These are phyloP conservation scores for Fagopyrum esculentum DNA, from an alignment of 148 eudicot genomes.

Conservation along the genomic window DNA sequence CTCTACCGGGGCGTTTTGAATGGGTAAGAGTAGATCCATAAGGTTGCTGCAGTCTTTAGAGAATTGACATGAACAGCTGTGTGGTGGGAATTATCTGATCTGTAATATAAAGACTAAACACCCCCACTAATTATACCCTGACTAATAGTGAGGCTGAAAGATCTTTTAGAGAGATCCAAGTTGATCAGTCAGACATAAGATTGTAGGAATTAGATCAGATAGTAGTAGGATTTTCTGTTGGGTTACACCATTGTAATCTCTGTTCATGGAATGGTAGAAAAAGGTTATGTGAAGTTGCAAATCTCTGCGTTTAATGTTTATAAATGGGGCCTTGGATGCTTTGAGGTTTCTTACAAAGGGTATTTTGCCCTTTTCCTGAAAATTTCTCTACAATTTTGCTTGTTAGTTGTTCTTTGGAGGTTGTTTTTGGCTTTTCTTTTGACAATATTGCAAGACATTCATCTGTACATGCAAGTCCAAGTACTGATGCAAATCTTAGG, in stretches of 20 bases:
- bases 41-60: slow-evolving; percentile 11
- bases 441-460: not conserved
- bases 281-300: slow-evolving; percentile 9
- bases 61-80: slow-evolving; percentile 7
- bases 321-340: not conserved
- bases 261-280: slow-evolving; percentile 1
- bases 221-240: slow-evolving; percentile 11
- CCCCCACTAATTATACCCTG: slow-evolving; percentile 17
- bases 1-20: slow-evolving; percentile 75
- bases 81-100: slow-evolving; percentile 11
- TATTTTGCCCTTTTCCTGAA: not conserved
- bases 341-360: not conserved
- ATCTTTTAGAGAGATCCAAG: not conserved
- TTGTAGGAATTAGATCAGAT: slow-evolving; percentile 8
- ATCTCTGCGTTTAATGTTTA: not conserved
- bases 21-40: slow-evolving; percentile 62
- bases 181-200: slow-evolving; percentile 12
- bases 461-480: not conserved
- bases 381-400: not conserved
- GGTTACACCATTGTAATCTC: slow-evolving; percentile 10
- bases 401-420: not conserved
- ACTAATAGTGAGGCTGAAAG: slow-evolving; percentile 2
- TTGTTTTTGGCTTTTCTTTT: not conserved
- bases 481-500: not conserved
- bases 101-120: slow-evolving; percentile 8